Conservation (phyloP, 2,329 filamentous ascomycete genomes). For the Remersonia thermophila region DNA sequence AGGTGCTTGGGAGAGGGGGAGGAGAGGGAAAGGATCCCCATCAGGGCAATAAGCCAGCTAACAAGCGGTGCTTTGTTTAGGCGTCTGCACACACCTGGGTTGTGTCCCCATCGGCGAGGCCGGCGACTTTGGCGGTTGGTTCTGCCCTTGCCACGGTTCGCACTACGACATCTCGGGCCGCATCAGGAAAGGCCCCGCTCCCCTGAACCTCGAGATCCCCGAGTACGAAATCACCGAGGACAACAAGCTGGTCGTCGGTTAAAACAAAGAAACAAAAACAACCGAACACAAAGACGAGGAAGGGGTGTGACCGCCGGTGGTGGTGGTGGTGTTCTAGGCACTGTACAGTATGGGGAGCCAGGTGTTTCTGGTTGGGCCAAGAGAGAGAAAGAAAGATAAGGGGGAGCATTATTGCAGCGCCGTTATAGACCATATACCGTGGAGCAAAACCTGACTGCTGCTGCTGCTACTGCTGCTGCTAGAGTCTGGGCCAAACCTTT, state of each 20-base stretch:
- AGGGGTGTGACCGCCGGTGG: constrained; percentile 3
- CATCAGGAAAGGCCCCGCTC: constrained; percentile 93
- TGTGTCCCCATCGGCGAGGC: constrained; percentile 99
- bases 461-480: not conserved
- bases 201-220: constrained; percentile 93
- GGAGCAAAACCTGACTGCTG: constrained; percentile 12
- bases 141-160: constrained; percentile 99
- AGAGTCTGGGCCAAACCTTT: constrained; percentile 6
- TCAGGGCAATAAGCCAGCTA: no score
- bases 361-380: no score
- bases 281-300: constrained; percentile 1
- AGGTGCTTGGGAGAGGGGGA: constrained; percentile 22
- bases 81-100: constrained; percentile 97
- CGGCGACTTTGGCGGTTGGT: constrained; percentile 97
- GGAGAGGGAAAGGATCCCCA: no score
- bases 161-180: constrained; percentile 99
- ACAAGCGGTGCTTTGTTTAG: constrained; percentile 39
- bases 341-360: no score
- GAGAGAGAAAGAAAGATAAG: constrained; percentile 1
- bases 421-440: constrained; percentile 12
- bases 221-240: constrained; percentile 88
- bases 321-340: constrained; percentile 1
- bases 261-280: constrained; percentile 26
- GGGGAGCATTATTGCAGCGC: constrained; percentile 7
- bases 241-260: constrained; percentile 83